Conservation (phyloP, 2,329 filamentous ascomycete species). For the Aspergillus fructus region DNA sequence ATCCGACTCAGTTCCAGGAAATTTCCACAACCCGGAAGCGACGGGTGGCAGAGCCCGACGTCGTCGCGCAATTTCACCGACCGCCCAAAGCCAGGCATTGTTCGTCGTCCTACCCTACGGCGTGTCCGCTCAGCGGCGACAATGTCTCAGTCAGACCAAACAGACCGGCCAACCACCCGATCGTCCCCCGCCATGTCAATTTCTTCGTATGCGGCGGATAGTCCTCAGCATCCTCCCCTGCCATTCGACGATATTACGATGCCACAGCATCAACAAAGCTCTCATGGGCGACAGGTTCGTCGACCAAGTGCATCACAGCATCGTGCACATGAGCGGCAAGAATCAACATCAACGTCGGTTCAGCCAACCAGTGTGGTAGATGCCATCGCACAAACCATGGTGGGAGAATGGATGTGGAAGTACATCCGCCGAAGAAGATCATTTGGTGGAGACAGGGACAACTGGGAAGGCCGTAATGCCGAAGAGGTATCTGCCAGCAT, state of each 20-base stretch:
- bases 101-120: constrained; percentile 63
- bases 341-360: constrained; percentile 58
- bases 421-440: constrained; percentile 68
- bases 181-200: constrained; percentile 60
- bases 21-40: constrained; percentile 66
- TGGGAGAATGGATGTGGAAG: constrained; percentile 69
- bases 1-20: constrained; percentile 82
- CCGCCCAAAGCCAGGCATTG: constrained; percentile 55
- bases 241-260: constrained; percentile 69
- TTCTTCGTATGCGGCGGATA: constrained; percentile 67
- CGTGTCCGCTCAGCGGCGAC: constrained; percentile 83
- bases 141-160: constrained; percentile 57
- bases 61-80: constrained; percentile 57
- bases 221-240: constrained; percentile 69
- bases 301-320: constrained; percentile 26
- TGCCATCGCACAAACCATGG: constrained; percentile 97
- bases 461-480: constrained; percentile 56
- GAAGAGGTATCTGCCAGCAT: constrained; percentile 71
- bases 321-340: constrained; percentile 37
- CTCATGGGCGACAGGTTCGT: constrained; percentile 22
- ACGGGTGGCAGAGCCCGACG: constrained; percentile 76
- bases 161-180: constrained; percentile 44
- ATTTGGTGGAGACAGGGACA: constrained; percentile 68
- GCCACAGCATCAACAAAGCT: constrained; percentile 35
- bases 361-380: constrained; percentile 83